These are phyloP conservation scores for Lachnellula occidentalis DNA, from an alignment of 2,329 filamentous ascomycete species.

Conservation along the genomic window DNA sequence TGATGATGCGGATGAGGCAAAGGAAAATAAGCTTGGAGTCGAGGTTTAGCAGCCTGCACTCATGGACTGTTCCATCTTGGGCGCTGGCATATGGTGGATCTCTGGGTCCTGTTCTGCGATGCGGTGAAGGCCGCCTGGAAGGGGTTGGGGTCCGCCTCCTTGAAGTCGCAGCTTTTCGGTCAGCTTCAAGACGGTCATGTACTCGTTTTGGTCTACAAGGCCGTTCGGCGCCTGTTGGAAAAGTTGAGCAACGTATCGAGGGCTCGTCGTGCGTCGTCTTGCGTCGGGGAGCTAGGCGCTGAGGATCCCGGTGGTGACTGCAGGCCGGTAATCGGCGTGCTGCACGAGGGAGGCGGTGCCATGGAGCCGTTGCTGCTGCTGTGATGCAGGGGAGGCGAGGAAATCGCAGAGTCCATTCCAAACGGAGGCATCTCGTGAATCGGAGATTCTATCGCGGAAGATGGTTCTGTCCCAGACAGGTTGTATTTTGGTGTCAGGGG, in stretches of 20 bases:
- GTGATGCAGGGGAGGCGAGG: conserved; percentile 43
- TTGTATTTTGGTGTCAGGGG: conserved; percentile 48
- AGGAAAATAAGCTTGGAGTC: conserved; percentile 2
- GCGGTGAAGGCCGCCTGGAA: conserved; percentile 37
- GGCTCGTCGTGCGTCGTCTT: conserved; percentile 80
- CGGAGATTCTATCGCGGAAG: conserved; percentile 45
- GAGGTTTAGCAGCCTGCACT: conserved; percentile 21
- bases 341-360: conserved; percentile 35
- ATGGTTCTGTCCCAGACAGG: conserved; percentile 33
- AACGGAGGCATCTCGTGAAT: conserved; percentile 39
- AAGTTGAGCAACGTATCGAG: conserved; percentile 78
- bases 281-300: conserved; percentile 60
- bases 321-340: conserved; percentile 32
- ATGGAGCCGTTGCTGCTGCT: conserved; percentile 48
- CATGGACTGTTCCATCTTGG: conserved; percentile 31
- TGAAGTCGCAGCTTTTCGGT: conserved; percentile 77
- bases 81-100: conserved; percentile 8
- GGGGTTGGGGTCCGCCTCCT: conserved; percentile 9
- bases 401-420: conserved; percentile 33
- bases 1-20: conserved; percentile 11
- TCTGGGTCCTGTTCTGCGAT: conserved; percentile 32
- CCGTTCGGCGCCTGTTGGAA: conserved; percentile 63
- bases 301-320: conserved; percentile 47
- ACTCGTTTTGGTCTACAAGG: conserved; percentile 72
- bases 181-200: conserved; percentile 69